Base-by-base conservation (phyloP, 768 basidiomycete species). In the Russula earlei region DNA sequence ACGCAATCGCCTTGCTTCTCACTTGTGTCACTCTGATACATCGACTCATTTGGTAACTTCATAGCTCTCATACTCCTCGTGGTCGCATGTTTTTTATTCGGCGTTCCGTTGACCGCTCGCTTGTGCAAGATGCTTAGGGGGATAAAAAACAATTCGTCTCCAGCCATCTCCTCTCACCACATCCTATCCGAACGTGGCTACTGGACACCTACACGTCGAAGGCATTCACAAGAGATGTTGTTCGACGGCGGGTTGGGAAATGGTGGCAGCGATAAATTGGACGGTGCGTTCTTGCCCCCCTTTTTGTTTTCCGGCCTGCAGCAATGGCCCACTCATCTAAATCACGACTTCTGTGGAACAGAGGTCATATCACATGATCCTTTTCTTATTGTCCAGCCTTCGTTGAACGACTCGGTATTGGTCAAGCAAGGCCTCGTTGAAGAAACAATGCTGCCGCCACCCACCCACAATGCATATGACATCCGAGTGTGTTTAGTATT, bases 41-140 rank as follows among this genome's bases (percentile, higher is more conserved):
- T 34, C 33, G n/a, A 36, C 34, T 4, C n/a, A 40, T 40, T 51
- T 22, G 46, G 25, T 31, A 31, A 46, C 20, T 17, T 49, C 22
- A 7, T 36, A 67, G 67, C 51, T 17, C 49, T 55, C 8, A 59
- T 67, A 14, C 24, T 61, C 14, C 47, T 64, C 34, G 58, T 57
- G 40, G 47, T 66, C 25, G 58, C 48, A 27, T 63, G 59, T 44
- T 25, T 65, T 34, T 40, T 68, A 4, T 61, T 66, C 62, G 63
- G 65, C 25, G 48, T 61, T 29, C 66, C 63, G 7, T 41, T 66
- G 33, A 61, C 62, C 25, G 51, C 56, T 27, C 54, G 57, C 17
- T 50, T 63, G 15, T 53, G 49, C 52, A 61, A 56, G 42, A 44
- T 52, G 29, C 3, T 59, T 20, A 55, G 49, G 25, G 11, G 58